Base-by-base conservation (phyloP, 1,284 basidiomycete species). In the Thelephora terrestris region DNA sequence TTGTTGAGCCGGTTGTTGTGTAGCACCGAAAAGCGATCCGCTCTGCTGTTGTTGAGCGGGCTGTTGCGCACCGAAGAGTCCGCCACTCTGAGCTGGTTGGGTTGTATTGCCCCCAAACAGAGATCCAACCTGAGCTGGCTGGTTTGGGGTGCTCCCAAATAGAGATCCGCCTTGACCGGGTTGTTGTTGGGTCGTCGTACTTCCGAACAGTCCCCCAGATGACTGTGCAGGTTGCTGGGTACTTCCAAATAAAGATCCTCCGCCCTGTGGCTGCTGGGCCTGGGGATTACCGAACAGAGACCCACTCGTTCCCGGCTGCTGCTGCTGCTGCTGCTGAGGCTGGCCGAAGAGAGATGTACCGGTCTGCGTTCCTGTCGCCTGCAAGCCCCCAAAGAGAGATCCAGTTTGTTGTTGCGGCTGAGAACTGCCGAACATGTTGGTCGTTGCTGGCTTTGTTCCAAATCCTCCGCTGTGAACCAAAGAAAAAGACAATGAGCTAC, bases 381-480 rank as follows among this genome's bases (percentile, higher is more conserved):
- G 63, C 47, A 58, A 58, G 32, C 49, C 43, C 14, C 65, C 64
- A 63, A 71, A 68, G 36, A 62, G 9, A 12, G 45, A 24, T 27
- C 43, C 45, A 17, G 47, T 45, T 12, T 46, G 38, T 47, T 58
- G 39, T 56, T 58, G 63, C 27, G 54, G 58, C 52, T 58, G 61
- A 46, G 38, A 35, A 53, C 51, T 66, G 63, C 2, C 70, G 63
- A 48, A 71, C 71, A 27, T 68, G 48, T 23, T 46, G 55, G 57
- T 53, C 16, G 58, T 54, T 12, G 58, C 55, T 17, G 70, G 63
- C 51, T 70, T 70, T 32, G 67, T 62, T 46, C 70, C 67, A 59
- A 71, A 73, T 21, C 21, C 39, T 42, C 21, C 25, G 39, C 21
- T 42, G n/a, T 25, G 10, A 42, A 42, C 5, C 20, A 16, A 23